These are phyloP conservation scores for Rosa lucieae DNA, from an alignment of 306 rosid genomes.

Conservation along the genomic window DNA sequence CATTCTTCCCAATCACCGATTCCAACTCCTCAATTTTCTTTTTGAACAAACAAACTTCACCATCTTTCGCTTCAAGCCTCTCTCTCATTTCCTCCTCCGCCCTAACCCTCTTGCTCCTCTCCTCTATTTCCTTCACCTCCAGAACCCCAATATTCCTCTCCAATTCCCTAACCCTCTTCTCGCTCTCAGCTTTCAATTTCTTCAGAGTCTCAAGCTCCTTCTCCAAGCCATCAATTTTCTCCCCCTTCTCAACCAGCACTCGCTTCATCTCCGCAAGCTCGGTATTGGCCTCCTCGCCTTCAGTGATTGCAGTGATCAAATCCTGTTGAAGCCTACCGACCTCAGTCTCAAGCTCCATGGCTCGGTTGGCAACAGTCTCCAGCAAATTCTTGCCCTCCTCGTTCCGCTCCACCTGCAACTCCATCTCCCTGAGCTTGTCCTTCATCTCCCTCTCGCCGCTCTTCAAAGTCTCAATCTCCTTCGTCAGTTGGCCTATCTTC, in stretches of 20 bases:
- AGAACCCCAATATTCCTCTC: conserved; percentile 75
- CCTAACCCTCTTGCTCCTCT: conserved; percentile 72
- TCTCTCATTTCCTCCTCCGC: conserved; percentile 83
- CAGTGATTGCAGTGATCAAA: conserved; percentile 41
- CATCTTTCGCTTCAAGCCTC: conserved; percentile 58
- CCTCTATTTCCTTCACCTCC: conserved; percentile 87
- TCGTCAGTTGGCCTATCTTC: conserved; percentile 39
- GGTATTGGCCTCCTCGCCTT: conserved; percentile 41
- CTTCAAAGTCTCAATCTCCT: conserved; percentile 51
- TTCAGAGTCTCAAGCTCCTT: conserved; percentile 54
- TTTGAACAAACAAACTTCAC: conserved; percentile 41
- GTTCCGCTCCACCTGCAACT: conserved; percentile 39
- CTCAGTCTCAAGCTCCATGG: conserved; percentile 74
- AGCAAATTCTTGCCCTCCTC: conserved; percentile 42
- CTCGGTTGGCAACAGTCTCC: conserved; percentile 57
- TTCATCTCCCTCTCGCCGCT: conserved; percentile 35
- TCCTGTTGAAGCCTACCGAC: conserved; percentile 79
- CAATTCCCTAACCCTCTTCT: conserved; percentile 64
- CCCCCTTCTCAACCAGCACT: conserved; percentile 49
- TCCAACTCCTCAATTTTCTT: conserved; percentile 51
- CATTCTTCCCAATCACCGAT: conserved; percentile 26
- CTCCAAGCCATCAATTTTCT: conserved; percentile 48
- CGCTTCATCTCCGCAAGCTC: conserved; percentile 52
- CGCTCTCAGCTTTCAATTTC: conserved; percentile 50
- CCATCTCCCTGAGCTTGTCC: conserved; percentile 53